Base-by-base conservation (phyloP, 2,329 filamentous ascomycete species). In the Curvularia sp. region DNA sequence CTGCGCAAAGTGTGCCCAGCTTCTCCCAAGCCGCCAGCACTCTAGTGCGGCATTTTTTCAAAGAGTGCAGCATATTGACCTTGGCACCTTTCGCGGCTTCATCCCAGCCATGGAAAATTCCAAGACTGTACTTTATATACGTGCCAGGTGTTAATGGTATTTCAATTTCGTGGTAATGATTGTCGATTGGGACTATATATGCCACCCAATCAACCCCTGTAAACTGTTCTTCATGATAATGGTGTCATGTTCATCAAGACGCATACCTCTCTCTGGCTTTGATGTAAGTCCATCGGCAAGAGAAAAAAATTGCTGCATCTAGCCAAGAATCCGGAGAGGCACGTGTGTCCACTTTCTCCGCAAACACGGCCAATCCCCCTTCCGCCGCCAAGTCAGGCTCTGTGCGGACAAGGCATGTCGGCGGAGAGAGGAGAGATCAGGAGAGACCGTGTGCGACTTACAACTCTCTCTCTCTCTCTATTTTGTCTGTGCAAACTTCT, bases 331-430 rank as follows among this genome's bases (percentile, higher is more conserved):
- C 18, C 19, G 25, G 48, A 39, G 36, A 41, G 21, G 25, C 39
- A 47, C 49, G 28, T 34, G 49, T 36, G 34, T 34, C 15, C 36
- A 12, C 54, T 53, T 49, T 48, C 54, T 53, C 49, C 49, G 19
- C 42, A 21, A 6, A 42, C n/a, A 41, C 12, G 34, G 49, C 23
- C 49, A 52, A 19, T 53, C 30, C 43, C 38, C 41, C 15, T 27
- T 56, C 54, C 41, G 54, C 54, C 47, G 54, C 54, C 54, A 56
- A 56, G 48, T 52, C 27, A 18, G 27, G 9, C 48, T 56, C 48
- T 52, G 54, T 52, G 54, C 47, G 32, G 42, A 52, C 32, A 46
- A 46, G 41, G 25, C 42, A 41, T 25, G 48, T 56, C 30, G 53
- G 53, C 48, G 53, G 53, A 56, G 48, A n/a, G 38, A 19, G n/a